Evolutionary conservation across 805 yeast species (phyloP).

Genomic region (Saturnispora gosingensis): DNA sequence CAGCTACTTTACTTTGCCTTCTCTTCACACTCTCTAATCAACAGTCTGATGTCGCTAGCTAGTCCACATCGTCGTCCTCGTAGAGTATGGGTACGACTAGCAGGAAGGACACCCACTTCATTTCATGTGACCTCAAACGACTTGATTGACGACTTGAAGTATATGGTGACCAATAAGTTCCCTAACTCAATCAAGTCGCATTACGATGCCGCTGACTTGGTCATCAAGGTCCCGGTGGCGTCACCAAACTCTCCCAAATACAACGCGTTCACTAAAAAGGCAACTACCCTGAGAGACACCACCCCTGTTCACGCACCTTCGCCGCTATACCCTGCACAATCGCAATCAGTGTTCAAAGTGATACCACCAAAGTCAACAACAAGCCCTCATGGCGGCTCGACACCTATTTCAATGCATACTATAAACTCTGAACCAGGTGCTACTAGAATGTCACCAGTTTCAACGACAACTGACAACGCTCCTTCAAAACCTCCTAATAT

Average conservation of each 20-base stretch:
- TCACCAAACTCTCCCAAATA: neutral
- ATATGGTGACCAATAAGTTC: conserved; percentile 50
- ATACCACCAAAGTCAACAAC: neutral
- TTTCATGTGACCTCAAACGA: conserved; percentile 51
- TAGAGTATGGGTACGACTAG: conserved; percentile 49
- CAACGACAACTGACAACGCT: neutral
- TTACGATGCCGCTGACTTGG: conserved; percentile 62
- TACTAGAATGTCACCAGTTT: neutral
- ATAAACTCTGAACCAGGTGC: neutral
- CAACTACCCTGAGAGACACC: neutral
- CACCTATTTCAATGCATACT: neutral
- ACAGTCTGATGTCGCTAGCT: neutral
- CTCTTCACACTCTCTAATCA: neutral
- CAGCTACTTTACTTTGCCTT: neutral
- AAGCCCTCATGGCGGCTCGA: neutral
- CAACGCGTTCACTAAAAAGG: neutral
- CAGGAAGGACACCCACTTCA: conserved; percentile 57
- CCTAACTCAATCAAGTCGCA: conserved; percentile 55
- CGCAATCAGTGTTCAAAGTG: neutral
- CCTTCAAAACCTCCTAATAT: neutral
- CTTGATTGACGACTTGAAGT: conserved; percentile 75
- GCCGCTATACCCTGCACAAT: conserved; percentile 2
- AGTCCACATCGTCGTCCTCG: conserved; percentile 14
- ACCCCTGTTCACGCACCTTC: neutral
- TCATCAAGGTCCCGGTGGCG: conserved; percentile 22